Evolutionary conservation across 441 rosid genomes (phyloP).

Genomic region (Mallotus repandus): DNA sequence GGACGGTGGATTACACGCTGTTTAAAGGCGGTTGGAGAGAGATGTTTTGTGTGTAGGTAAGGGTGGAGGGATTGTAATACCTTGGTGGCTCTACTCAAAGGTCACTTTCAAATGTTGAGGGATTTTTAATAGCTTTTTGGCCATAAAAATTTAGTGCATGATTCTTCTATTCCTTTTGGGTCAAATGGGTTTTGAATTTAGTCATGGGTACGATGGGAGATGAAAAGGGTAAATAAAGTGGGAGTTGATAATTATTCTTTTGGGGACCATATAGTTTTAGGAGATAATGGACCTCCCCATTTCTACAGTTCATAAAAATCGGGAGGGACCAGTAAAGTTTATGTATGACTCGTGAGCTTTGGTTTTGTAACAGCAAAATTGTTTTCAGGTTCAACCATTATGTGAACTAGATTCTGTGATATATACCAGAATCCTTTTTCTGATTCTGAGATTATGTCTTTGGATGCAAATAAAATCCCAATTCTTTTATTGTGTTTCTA

Average conservation of each 20-base stretch:
- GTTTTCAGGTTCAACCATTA: too few relatives aligned
- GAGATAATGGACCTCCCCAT: not conserved
- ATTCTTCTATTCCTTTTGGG: slow-evolving; percentile 8
- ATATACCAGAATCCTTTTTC: too few relatives aligned
- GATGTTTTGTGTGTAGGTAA: not conserved
- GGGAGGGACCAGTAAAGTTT: not conserved
- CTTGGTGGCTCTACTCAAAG: slow-evolving; percentile 2
- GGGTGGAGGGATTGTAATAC: not conserved
- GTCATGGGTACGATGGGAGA: not conserved
- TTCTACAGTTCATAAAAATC: not conserved
- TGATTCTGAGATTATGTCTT: too few relatives aligned
- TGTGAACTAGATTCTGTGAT: too few relatives aligned
- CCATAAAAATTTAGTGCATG: not conserved
- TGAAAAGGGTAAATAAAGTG: not conserved
- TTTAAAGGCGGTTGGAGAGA: not conserved
- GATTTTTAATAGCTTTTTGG: not conserved
- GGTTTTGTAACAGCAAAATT: not conserved
- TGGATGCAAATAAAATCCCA: too few relatives aligned
- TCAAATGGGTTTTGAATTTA: slow-evolving; percentile 7
- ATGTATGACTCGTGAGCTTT: not conserved
- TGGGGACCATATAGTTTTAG: slow-evolving; percentile 8
- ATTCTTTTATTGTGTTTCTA: too few relatives aligned
- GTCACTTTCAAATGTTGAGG: slow-evolving; percentile 1
- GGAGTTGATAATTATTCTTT: not conserved
- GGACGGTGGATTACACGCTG: slow-evolving; percentile 1